Conservation (phyloP, 768 basidiomycete genomes). For the Tricholoma flavovirens region DNA sequence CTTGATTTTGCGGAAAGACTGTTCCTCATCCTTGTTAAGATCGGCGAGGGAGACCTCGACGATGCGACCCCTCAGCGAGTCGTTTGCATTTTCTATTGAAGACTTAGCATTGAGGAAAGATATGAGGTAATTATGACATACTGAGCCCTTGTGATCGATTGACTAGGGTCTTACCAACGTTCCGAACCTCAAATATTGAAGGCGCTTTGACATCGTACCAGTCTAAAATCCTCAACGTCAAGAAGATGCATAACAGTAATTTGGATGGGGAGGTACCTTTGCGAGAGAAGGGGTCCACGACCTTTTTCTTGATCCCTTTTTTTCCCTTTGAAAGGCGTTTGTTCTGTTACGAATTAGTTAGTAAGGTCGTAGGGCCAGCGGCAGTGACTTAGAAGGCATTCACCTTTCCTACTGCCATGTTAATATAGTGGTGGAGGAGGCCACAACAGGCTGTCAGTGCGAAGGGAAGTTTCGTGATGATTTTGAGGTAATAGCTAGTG, state of each 20-base stretch:
- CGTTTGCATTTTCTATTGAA: conserved; percentile 88
- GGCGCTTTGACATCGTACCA: conserved; percentile 99
- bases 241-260: neutral
- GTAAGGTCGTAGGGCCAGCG: conserved; percentile 5
- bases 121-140: conserved; percentile 40
- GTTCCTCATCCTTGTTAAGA: conserved; percentile 99
- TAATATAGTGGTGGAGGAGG: conserved; percentile 33
- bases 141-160: conserved; percentile 98
- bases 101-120: conserved; percentile 1
- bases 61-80: conserved; percentile 95
- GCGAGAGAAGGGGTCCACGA: conserved; percentile 99
- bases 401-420: conserved; percentile 90
- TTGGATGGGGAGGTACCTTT: conserved; percentile 61
- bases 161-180: conserved; percentile 97
- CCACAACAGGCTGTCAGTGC: conserved; percentile 40
- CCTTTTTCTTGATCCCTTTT: conserved; percentile 99
- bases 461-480: conserved; percentile 37
- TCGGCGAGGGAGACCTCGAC: conserved; percentile 95
- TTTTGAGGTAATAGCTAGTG: conserved; percentile 39
- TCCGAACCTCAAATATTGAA: conserved; percentile 93
- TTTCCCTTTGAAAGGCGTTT: conserved; percentile 97
- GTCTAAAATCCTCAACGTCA: conserved; percentile 43
- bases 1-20: conserved; percentile 99
- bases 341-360: conserved; percentile 51
- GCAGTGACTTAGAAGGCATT: conserved; percentile 17